Evolutionary conservation across 129 eudicot species (phyloP).

Genomic region (Oenanthe sinensis): DNA sequence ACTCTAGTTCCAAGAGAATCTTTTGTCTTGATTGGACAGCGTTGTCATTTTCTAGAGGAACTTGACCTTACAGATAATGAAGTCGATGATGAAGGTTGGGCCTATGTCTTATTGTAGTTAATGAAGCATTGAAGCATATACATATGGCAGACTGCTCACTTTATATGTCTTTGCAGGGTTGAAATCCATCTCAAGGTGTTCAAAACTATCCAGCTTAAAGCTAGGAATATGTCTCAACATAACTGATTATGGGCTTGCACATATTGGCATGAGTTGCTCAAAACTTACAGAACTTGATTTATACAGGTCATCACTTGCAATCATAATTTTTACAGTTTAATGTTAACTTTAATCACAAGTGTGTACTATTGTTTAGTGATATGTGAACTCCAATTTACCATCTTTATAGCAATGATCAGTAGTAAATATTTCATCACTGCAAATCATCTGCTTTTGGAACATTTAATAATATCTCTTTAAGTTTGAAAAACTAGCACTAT

Average conservation of each 20-base stretch:
- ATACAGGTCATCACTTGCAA: slow-evolving; percentile 55
- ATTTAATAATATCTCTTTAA: background rate
- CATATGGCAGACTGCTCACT: background rate
- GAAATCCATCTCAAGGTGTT: slow-evolving; percentile 80
- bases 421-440: background rate
- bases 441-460: background rate
- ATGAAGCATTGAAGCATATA: background rate
- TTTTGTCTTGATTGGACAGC: slow-evolving; percentile 74
- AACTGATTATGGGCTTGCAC: slow-evolving; percentile 62
- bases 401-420: background rate
- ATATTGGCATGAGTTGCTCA: slow-evolving; percentile 63
- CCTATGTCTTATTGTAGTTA: background rate
- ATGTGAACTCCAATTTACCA: background rate
- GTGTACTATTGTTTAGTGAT: background rate
- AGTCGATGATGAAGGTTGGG: slow-evolving; percentile 76
- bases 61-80: slow-evolving; percentile 93
- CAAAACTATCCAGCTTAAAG: slow-evolving; percentile 56
- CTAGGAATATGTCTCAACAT: slow-evolving; percentile 82
- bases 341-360: background rate
- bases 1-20: slow-evolving; percentile 67
- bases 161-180: slow-evolving; percentile 46
- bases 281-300: slow-evolving; percentile 83
- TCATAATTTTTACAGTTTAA: background rate
- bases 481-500: background rate
- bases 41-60: slow-evolving; percentile 75